Base-by-base conservation (phyloP, 768 basidiomycete species). In the Pisolithus orientalis region DNA sequence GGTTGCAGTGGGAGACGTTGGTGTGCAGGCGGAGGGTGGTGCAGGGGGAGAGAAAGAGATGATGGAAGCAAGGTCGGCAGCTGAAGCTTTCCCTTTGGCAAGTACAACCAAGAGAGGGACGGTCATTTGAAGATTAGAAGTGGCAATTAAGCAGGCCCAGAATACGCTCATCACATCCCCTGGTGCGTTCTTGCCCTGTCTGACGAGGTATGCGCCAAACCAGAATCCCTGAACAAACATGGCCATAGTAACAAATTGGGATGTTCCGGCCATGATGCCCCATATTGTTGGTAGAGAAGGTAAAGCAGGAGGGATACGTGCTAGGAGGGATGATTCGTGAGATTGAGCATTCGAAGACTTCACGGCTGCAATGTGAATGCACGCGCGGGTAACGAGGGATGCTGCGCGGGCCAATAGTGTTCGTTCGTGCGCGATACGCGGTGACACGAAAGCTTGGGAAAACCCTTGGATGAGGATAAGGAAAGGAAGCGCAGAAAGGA, bases 171-270 rank as follows among this genome's bases (percentile, higher is more conserved):
- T 94, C 56, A 97, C 88, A 37, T 85, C 80, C 1, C 92, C 92
- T 0, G 87, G 72, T 4, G 71, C 70, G 49, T 82, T 76, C 55
- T 75, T 80, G 14, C 87, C 88, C 11, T 84, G 76, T n/a, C 82
- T 70, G n/a, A 99, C 92, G 48, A 96, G 78, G 63, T 87, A 85
- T 2, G 87, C 79, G 13, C 94, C 95, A 62, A 86, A 98, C 94
- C 95, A 97, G 70, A 98, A 98, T 0, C 86, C 94, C 62, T 93
- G 87, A 7, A 98, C 92, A 69, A 98, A 99, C 84, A 96, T 94
- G 27, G 80, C 80, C 77, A 94, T 85, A 61, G 87, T 80, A 52
- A 87, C 76, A 64, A 96, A 94, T 61, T 94, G 90, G 3, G 79
- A 80, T 13, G 85, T 54, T 17, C 80, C 87, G 1, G 76, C 70